These are phyloP conservation scores for Closterium sp. DNA, from an alignment of 139 green algal genomes.

Conservation along the genomic window DNA sequence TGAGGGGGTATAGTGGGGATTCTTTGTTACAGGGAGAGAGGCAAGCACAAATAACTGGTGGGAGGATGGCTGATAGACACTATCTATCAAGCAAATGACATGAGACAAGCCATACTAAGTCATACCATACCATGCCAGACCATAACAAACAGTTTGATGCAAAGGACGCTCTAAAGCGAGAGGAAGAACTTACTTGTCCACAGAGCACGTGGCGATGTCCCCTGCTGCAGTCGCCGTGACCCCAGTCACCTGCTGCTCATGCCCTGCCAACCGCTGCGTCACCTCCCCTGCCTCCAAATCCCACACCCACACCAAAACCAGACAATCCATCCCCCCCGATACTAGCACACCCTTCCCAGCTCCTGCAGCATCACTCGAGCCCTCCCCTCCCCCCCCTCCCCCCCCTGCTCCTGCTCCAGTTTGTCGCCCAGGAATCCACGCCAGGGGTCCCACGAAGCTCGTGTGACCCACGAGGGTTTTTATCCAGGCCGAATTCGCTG, in stretches of 20 bases:
- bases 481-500: conserved; percentile 35
- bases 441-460: conserved; percentile 75
- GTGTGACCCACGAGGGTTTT: conserved; percentile 68
- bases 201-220: conserved; percentile 73
- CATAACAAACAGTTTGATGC: too few relatives aligned
- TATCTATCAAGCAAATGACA: too few relatives aligned
- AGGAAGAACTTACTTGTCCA: conserved; percentile 68
- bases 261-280: conserved; percentile 65
- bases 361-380: conserved; percentile 66
- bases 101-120: too few relatives aligned
- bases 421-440: conserved; percentile 55
- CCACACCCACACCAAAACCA: conserved; percentile 90
- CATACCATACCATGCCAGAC: too few relatives aligned
- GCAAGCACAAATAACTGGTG: too few relatives aligned
- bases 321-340: conserved; percentile 77
- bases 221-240: conserved; percentile 65
- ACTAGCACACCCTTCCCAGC: conserved; percentile 61
- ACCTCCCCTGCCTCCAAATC: conserved; percentile 55
- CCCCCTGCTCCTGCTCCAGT: conserved; percentile 47
- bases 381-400: conserved; percentile 74
- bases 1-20: too few relatives aligned
- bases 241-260: conserved; percentile 77
- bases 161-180: too few relatives aligned
- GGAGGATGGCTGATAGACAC: too few relatives aligned
- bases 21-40: too few relatives aligned